Conservation (phyloP, 345 rosid species). For the Pseudoturritis turrita region DNA sequence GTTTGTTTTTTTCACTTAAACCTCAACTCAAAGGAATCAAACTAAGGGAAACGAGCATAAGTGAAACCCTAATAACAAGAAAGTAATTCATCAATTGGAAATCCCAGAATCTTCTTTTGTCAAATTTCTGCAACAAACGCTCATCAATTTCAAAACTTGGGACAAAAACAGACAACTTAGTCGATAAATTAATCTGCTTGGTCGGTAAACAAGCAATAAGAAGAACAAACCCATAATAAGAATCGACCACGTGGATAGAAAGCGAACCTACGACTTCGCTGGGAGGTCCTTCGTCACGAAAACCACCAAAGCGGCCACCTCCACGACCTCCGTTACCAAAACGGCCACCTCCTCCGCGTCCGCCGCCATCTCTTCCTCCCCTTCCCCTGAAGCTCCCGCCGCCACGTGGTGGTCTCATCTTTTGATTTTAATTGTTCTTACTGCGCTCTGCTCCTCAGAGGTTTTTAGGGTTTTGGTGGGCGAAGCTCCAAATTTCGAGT, state of each 20-base stretch:
- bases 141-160: neutral
- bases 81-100: neutral
- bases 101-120: neutral
- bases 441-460: neutral
- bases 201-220: neutral
- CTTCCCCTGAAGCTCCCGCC: constrained; percentile 61
- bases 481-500: too few species aligned
- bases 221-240: neutral
- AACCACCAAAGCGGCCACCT: constrained; percentile 44
- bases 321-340: constrained; percentile 33
- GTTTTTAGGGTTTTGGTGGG: constrained; percentile 23
- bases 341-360: constrained; percentile 41
- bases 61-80: neutral
- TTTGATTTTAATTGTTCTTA: neutral
- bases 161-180: neutral
- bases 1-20: neutral
- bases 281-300: constrained; percentile 85
- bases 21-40: neutral
- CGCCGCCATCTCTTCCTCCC: constrained; percentile 48
- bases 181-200: neutral
- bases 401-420: constrained; percentile 67
- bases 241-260: neutral
- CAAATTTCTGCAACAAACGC: neutral
- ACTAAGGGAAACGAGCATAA: neutral
- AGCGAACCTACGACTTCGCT: constrained; percentile 65